Conservation (phyloP, 108 stramenopile species). For the Nannochloropsis oceanica region DNA sequence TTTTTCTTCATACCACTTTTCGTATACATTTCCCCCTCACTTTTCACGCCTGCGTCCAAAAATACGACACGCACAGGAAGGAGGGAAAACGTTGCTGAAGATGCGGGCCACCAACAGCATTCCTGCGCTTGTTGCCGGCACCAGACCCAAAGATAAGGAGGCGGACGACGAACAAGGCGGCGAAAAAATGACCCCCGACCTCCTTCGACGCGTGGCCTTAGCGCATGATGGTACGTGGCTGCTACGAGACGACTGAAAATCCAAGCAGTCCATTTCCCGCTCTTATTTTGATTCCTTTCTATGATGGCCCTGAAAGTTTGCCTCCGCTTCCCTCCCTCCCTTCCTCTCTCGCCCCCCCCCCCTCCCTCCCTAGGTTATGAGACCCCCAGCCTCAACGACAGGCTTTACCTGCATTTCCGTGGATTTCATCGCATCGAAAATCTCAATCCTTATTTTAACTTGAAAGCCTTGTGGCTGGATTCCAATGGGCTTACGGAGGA, state of each 20-base stretch:
- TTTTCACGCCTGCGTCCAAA: too few relatives aligned
- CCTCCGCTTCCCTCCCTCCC: not conserved
- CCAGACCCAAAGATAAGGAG: not conserved
- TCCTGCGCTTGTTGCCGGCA: not conserved
- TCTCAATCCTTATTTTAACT: slow-evolving; percentile 46
- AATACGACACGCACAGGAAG: too few relatives aligned
- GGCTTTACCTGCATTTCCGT: slow-evolving; percentile 58
- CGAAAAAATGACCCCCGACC: not conserved
- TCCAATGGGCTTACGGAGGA: slow-evolving; percentile 45
- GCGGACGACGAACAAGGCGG: not conserved
- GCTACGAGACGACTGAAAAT: too few relatives aligned
- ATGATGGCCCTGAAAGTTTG: not conserved
- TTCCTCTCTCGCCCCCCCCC: not conserved
- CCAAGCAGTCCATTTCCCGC: too few relatives aligned
- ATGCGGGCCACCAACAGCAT: not conserved
- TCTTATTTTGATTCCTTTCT: too few relatives aligned
- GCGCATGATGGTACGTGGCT: not conserved
- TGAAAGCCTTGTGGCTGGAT: slow-evolving; percentile 52
- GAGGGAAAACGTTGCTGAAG: not conserved
- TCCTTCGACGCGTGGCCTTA: not conserved
- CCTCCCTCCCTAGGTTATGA: slow-evolving; percentile 43
- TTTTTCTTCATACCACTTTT: too few relatives aligned
- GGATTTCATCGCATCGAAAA: slow-evolving; percentile 54
- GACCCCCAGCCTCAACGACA: slow-evolving; percentile 59
- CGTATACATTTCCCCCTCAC: too few relatives aligned